phyloP scores from a whole-genome alignment of 106 monocot genomes.

The Cymbidium sinense region DNA sequence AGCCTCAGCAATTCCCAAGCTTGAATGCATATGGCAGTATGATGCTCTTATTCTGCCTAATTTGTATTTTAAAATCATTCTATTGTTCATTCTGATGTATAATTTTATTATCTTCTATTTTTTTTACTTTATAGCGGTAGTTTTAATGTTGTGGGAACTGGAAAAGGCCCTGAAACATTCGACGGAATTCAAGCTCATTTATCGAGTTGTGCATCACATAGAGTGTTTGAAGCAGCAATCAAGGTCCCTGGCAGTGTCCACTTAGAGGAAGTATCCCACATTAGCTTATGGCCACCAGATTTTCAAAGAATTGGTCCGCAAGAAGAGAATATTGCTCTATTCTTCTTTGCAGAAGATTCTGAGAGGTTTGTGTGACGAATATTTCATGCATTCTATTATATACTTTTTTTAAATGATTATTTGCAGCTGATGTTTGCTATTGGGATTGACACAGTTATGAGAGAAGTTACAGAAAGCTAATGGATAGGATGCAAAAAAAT shows the following conservation, averaged over 20 bases:
- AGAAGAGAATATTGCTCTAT: slow-evolving; percentile 76
- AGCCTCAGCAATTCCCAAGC: slow-evolving; percentile 1
- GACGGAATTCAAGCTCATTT: slow-evolving; percentile 78
- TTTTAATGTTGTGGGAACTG: slow-evolving; percentile 49
- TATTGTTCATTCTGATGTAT: neutral
- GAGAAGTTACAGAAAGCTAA: slow-evolving; percentile 43
- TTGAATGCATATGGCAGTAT: slow-evolving; percentile 13
- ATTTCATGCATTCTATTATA: neutral
- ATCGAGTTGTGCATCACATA: slow-evolving; percentile 52
- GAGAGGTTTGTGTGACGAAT: slow-evolving; percentile 34
- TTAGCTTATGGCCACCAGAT: slow-evolving; percentile 49
- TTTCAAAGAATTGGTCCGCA: slow-evolving; percentile 36
- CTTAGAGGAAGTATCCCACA: slow-evolving; percentile 51
- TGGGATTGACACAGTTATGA: slow-evolving; percentile 38
- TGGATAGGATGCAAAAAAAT: slow-evolving; percentile 49
- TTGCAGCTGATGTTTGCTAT: slow-evolving; percentile 7
- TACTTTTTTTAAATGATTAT: neutral
- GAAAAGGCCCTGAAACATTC: slow-evolving; percentile 19
- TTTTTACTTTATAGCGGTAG: slow-evolving; percentile 36
- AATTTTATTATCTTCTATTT: neutral
- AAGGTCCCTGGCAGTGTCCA: slow-evolving; percentile 49
- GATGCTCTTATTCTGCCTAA: neutral
- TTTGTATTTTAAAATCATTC: neutral
- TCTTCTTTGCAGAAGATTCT: slow-evolving; percentile 74
- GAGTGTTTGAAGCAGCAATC: slow-evolving; percentile 43